phyloP scores from a whole-genome alignment of 2,329 filamentous ascomycete genomes.

The Beauveria sp. region DNA sequence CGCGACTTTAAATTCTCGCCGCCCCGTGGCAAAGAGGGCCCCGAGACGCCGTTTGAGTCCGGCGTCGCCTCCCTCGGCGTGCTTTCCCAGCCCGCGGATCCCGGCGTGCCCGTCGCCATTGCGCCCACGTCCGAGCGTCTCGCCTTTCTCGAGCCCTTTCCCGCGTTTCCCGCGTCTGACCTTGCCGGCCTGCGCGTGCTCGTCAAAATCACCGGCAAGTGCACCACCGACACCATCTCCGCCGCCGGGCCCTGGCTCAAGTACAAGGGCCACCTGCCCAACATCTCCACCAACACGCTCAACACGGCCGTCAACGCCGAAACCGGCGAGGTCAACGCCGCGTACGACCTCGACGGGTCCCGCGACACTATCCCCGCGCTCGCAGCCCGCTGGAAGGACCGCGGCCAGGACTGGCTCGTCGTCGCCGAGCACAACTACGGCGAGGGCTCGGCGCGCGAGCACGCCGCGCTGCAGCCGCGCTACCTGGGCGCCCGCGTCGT shows the following conservation, averaged over 20 bases:
- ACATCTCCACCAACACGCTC: slow-evolving; percentile 95
- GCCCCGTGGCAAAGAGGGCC: slow-evolving; percentile 62
- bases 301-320: slow-evolving; percentile 91
- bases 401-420: slow-evolving; percentile 76
- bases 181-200: slow-evolving; percentile 74
- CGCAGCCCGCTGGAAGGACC: slow-evolving; percentile 71
- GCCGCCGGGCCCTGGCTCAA: slow-evolving; percentile 96
- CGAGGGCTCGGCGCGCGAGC: slow-evolving; percentile 81
- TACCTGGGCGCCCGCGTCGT: slow-evolving; percentile 82
- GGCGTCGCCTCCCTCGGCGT: slow-evolving; percentile 71
- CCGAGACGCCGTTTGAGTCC: slow-evolving; percentile 60
- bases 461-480: slow-evolving; percentile 83
- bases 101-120: slow-evolving; percentile 65
- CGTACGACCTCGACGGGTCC: slow-evolving; percentile 76
- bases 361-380: slow-evolving; percentile 78
- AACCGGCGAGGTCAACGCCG: slow-evolving; percentile 85
- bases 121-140: slow-evolving; percentile 84
- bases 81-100: slow-evolving; percentile 62
- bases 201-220: slow-evolving; percentile 95
- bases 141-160: slow-evolving; percentile 84
- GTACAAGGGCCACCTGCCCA: slow-evolving; percentile 97
- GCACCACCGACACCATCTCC: slow-evolving; percentile 97
- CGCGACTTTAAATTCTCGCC: slow-evolving; percentile 78
- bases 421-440: slow-evolving; percentile 98
- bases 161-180: slow-evolving; percentile 69